Evolutionary conservation across 2,329 filamentous ascomycete species (phyloP).

Genomic region (Botrytis elliptica): DNA sequence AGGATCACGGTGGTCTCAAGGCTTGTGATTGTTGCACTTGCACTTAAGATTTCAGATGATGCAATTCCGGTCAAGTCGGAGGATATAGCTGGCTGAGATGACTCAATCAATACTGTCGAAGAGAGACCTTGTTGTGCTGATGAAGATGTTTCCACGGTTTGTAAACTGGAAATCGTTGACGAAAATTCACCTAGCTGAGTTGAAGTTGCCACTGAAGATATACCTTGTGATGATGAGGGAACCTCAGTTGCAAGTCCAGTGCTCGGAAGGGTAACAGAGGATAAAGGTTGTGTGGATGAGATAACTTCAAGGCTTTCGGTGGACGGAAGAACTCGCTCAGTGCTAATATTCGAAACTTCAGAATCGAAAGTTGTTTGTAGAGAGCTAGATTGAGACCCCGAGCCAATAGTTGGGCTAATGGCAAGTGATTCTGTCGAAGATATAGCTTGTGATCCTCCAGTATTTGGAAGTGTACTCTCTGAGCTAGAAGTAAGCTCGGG

Average conservation of each 20-base stretch:
- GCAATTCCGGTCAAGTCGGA: not conserved
- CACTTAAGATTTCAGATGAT: not conserved
- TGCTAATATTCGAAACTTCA: not conserved
- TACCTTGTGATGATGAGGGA: conserved; percentile 2
- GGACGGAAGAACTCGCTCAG: not conserved
- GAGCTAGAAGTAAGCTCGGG: not conserved
- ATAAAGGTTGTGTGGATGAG: not conserved
- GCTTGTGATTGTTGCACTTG: not conserved
- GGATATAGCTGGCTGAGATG: not conserved
- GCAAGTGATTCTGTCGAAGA: not conserved
- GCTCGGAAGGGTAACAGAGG: not conserved
- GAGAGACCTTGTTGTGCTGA: not conserved
- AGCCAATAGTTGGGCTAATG: not conserved
- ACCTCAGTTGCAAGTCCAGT: not conserved
- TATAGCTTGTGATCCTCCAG: not conserved
- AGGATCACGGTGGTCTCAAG: not conserved
- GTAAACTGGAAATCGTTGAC: not conserved
- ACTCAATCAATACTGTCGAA: not conserved
- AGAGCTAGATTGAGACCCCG: not conserved
- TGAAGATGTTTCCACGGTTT: not conserved
- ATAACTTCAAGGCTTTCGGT: not conserved
- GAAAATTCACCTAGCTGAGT: not conserved
- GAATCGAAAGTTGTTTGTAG: not conserved
- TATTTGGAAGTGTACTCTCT: not conserved
- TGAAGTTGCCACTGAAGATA: not conserved